Conservation (phyloP, 768 basidiomycete genomes). For the Russula ochroleuca region DNA sequence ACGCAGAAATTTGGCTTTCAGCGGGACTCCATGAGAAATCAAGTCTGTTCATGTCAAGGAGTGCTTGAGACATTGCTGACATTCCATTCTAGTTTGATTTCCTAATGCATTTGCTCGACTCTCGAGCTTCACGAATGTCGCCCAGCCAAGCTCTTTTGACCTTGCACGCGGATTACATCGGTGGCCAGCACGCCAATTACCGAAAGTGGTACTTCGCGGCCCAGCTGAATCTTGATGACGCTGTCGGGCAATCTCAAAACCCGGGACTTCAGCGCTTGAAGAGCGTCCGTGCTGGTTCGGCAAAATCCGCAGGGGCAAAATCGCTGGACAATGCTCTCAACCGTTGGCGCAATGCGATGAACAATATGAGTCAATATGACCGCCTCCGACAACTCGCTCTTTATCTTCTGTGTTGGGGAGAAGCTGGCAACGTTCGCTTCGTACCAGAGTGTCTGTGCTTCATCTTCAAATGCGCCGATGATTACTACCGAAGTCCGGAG, state of each 20-base stretch:
- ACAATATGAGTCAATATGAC: constrained; percentile 99
- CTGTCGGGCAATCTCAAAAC: constrained; percentile 92
- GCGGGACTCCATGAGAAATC: constrained; percentile 92
- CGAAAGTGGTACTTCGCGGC: constrained; percentile 99
- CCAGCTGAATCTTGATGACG: constrained; percentile 98
- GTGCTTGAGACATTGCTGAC: constrained; percentile 17
- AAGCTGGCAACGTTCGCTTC: constrained; percentile 96
- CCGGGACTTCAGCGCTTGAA: constrained; percentile 87
- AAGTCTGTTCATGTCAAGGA: constrained; percentile 46
- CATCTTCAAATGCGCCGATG: constrained; percentile 99
- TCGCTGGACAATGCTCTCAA: constrained; percentile 91
- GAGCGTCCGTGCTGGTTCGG: constrained; percentile 63
- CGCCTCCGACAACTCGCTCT: constrained; percentile 94
- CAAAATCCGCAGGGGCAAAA: constrained; percentile 57
- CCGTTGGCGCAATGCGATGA: constrained; percentile 98
- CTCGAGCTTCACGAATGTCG: constrained; percentile 95
- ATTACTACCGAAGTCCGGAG: constrained; percentile 97
- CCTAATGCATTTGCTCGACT: constrained; percentile 96
- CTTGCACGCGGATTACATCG: constrained; percentile 97
- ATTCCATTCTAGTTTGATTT: constrained; percentile 77
- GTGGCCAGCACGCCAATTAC: constrained; percentile 97
- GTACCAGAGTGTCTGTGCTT: constrained; percentile 96
- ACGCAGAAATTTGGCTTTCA: constrained; percentile 99
- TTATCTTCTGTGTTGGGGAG: constrained; percentile 96
- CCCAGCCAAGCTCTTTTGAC: constrained; percentile 95